These are phyloP conservation scores for Ustilago sp. DNA, from an alignment of 1,284 basidiomycete species.

Conservation along the genomic window DNA sequence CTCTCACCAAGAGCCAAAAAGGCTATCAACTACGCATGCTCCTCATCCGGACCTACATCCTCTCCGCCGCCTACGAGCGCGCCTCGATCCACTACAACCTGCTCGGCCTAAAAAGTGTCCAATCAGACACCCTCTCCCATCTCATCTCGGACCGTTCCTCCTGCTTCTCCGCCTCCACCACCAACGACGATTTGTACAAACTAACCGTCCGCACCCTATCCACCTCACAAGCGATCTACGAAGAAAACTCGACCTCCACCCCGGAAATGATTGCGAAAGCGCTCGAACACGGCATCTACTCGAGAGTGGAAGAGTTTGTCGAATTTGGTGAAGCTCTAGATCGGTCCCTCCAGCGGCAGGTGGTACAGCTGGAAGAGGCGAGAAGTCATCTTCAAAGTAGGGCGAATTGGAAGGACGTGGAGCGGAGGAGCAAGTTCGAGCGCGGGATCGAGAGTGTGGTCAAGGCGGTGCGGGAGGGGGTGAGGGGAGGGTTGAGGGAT, in stretches of 20 bases:
- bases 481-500: constrained; percentile 29
- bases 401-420: constrained; percentile 14
- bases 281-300: constrained; percentile 58
- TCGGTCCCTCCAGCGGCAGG: constrained; percentile 46
- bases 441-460: constrained; percentile 17
- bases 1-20: constrained; percentile 45
- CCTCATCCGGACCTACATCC: constrained; percentile 41
- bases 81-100: constrained; percentile 42
- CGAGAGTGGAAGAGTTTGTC: constrained; percentile 57
- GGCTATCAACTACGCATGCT: constrained; percentile 60
- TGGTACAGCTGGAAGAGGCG: constrained; percentile 40
- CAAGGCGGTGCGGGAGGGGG: constrained; percentile 20
- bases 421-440: constrained; percentile 14
- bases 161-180: constrained; percentile 11
- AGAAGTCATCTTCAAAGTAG: constrained; percentile 32
- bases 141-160: constrained; percentile 34
- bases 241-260: constrained; percentile 45
- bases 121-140: constrained; percentile 52
- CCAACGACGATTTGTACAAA: constrained; percentile 35
- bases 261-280: constrained; percentile 55
- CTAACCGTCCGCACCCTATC: constrained; percentile 23
- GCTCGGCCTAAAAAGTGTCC: constrained; percentile 51
- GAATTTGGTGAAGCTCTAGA: constrained; percentile 55
- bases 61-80: constrained; percentile 41
- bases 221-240: constrained; percentile 45